Conservation (phyloP, 202 grass and related monocot genomes). For the Zoysia matrella region DNA sequence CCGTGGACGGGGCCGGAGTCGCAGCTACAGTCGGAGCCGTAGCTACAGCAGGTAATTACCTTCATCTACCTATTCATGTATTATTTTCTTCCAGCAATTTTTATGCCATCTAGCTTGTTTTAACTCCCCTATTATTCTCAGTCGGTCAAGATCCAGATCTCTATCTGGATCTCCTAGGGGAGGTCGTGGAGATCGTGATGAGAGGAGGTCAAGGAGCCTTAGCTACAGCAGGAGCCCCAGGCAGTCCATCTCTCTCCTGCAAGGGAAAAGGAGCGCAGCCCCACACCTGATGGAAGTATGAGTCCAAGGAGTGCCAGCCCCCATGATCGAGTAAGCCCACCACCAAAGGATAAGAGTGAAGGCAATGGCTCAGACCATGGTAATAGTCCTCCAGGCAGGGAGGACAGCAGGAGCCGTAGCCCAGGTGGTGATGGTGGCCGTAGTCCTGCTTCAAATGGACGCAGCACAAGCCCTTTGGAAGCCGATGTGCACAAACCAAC, state of each 20-base stretch:
- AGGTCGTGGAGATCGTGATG: conserved; percentile 46
- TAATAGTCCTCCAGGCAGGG: conserved; percentile 60
- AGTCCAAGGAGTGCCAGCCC: conserved; percentile 64
- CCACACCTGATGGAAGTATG: conserved; percentile 56
- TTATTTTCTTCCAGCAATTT: not conserved
- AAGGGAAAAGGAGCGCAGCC: conserved; percentile 62
- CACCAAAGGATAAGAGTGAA: conserved; percentile 53
- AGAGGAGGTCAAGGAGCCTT: conserved; percentile 73
- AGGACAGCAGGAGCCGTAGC: conserved; percentile 56
- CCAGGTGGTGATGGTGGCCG: conserved; percentile 40
- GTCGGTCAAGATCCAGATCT: conserved; percentile 57
- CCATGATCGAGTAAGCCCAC: conserved; percentile 41
- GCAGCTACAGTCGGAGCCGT: conserved; percentile 57
- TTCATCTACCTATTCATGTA: not conserved
- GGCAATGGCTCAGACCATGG: conserved; percentile 51
- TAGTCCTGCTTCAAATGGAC: conserved; percentile 74
- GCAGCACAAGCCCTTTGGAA: too few relatives aligned
- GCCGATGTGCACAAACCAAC: conserved; percentile 48
- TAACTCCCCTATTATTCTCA: conserved; percentile 16
- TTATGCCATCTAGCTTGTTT: not conserved
- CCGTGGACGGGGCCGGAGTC: conserved; percentile 60
- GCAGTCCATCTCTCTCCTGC: conserved; percentile 37
- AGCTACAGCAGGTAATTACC: conserved; percentile 53
- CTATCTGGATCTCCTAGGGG: conserved; percentile 70
- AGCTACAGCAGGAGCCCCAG: conserved; percentile 40